phyloP scores from a whole-genome alignment of 495 filamentous ascomycete genomes.

The Lasiosphaeris hirsuta region DNA sequence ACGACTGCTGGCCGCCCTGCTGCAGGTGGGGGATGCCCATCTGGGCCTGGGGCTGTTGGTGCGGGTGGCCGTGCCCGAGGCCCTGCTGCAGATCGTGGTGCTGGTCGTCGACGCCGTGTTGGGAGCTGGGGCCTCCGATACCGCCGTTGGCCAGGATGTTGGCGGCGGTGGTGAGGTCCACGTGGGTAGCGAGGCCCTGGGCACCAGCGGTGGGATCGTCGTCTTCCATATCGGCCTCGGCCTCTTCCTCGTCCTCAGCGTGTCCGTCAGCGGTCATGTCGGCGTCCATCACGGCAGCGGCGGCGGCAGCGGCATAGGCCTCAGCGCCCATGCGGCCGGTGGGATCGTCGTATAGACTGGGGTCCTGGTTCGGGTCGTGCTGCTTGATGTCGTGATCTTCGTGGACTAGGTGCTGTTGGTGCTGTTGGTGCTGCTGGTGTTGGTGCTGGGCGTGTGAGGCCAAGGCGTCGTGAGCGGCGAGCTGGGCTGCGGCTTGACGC shows the following conservation, averaged over 20 bases:
- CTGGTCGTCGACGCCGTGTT: conserved; percentile 22
- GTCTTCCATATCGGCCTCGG: conserved; percentile 32
- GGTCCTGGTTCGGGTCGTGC: conserved; percentile 53
- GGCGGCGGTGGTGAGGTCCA: conserved; percentile 30
- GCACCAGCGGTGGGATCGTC: conserved; percentile 17
- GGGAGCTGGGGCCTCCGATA: conserved; percentile 1
- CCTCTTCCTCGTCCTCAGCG: conserved; percentile 29
- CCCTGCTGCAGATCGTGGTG: conserved; percentile 8
- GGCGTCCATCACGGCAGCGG: conserved; percentile 35
- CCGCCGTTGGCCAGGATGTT: conserved; percentile 31
- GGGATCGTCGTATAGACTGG: conserved; percentile 50
- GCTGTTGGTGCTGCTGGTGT: not conserved
- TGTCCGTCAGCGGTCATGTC: conserved; percentile 20
- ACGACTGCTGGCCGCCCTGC: conserved; percentile 30
- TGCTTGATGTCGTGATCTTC: conserved; percentile 33
- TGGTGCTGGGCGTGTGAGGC: conserved; percentile 10
- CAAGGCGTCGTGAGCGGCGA: conserved; percentile 2
- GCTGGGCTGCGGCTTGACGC: conserved; percentile 23
- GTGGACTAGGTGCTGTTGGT: not conserved
- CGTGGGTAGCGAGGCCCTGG: conserved; percentile 25
- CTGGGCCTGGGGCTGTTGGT: conserved; percentile 19
- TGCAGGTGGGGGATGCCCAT: conserved; percentile 28
- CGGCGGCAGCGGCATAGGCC: conserved; percentile 36
- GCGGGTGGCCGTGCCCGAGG: conserved; percentile 11
- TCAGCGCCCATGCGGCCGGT: conserved; percentile 39